Evolutionary conservation across 2,329 filamentous ascomycete genomes (phyloP).

Genomic region (Aspergillus pseudonomiae): DNA sequence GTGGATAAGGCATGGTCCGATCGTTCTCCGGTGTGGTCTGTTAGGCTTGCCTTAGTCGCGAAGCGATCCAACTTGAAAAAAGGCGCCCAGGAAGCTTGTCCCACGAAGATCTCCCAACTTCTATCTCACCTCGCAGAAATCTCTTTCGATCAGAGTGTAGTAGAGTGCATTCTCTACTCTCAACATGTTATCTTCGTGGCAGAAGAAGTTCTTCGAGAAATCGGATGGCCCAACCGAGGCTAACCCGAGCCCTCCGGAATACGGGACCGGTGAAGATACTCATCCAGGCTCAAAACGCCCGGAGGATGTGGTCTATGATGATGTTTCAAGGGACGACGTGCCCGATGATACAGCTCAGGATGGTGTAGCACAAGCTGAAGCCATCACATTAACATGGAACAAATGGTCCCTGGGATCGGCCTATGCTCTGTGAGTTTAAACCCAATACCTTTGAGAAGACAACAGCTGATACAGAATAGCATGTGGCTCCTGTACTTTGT

Average conservation of each 20-base stretch:
- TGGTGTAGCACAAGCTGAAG: conserved; percentile 50
- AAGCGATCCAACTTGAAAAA: neutral
- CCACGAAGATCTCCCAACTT: neutral
- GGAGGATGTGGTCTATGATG: neutral
- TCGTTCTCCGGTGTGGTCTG: conserved; percentile 4
- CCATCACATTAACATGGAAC: conserved; percentile 49
- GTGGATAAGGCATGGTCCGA: conserved; percentile 7
- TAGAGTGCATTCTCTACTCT: neutral
- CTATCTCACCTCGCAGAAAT: neutral
- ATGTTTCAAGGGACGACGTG: neutral
- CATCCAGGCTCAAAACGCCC: neutral
- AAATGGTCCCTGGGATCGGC: conserved; percentile 41
- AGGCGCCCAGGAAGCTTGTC: neutral
- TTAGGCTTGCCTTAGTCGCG: neutral
- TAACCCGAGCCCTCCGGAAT: neutral
- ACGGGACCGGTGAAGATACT: neutral
- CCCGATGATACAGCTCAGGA: conserved; percentile 26
- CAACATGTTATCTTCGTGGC: conserved; percentile 2
- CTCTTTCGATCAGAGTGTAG: neutral
- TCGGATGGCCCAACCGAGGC: neutral
- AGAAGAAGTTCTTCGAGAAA: conserved; percentile 8
- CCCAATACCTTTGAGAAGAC: neutral
- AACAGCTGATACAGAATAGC: conserved; percentile 25
- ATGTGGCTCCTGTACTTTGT: conserved; percentile 50
- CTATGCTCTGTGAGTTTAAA: conserved; percentile 42